Base-by-base conservation (phyloP, 2,329 filamentous ascomycete species). In the Monosporascus sp. region DNA sequence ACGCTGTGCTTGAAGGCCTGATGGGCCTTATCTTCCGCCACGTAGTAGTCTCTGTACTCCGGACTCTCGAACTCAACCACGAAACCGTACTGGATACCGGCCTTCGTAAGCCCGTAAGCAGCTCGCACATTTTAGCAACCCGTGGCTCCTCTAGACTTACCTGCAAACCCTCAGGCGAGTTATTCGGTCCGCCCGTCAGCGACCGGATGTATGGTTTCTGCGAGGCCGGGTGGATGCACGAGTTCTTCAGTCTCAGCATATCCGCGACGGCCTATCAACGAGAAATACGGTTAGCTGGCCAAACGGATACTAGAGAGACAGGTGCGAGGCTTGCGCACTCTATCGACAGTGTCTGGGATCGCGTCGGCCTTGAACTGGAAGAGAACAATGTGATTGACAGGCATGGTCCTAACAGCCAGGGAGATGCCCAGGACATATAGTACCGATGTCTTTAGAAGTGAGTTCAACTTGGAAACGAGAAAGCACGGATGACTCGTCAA, bases 141-240 rank as follows among this genome's bases (percentile, higher is more conserved):
- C 5, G 9, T 8, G 9, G 5, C 9, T 31, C 27, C 3, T 11
- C 9, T 8, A 31, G 2, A 60, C 70, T 54, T 72, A 87, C 84
- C 71, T 85, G 79, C 40, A 76, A 68, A 7, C 80, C 81, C 65
- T 88, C 85, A 0, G 74, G 74, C 34, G 82, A 86, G 61, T 82
- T 85, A 62, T 89, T 82, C 52, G 70, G 72, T 0, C 86, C 85
- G 0, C 84, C 85, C 0, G 76, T 75, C 17, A 78, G 72, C 0
- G 79, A 76, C 52, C 75, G 77, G 53, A 89, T 82, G 61, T 89
- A 90, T 0, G 79, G 79, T 54, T 80, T 71, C 8, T 83, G 71
- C 0, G 82, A 79, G 2, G 71, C 72, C 11, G 84, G 82, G 56
- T 85, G 80, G 3, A 87, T 43, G 65, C 86, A 90, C 16, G 74